These are phyloP conservation scores for Fraxinus dipetala DNA, from an alignment of 305 asterid species.

Conservation along the genomic window DNA sequence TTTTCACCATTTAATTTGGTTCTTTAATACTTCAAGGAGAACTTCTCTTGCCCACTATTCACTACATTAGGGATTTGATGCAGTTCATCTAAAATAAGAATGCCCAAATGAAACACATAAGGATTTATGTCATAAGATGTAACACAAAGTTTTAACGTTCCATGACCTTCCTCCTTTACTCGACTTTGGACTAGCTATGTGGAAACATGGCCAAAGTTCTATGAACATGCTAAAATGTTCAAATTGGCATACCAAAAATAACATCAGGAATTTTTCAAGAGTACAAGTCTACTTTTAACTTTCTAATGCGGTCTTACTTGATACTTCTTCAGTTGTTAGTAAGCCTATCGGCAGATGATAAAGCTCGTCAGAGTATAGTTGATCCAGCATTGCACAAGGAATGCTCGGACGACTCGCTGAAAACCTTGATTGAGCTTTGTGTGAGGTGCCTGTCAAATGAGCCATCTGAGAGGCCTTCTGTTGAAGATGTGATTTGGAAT, in stretches of 20 bases:
- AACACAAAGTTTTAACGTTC: background rate
- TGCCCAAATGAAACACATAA: background rate
- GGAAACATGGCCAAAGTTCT: background rate
- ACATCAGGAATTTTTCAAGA: background rate
- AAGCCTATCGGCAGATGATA: constrained; percentile 53
- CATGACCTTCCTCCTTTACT: background rate
- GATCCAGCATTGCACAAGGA: constrained; percentile 68
- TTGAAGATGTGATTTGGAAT: constrained; percentile 84
- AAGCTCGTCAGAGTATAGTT: constrained; percentile 53
- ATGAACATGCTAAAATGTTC: background rate
- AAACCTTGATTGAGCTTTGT: constrained; percentile 66
- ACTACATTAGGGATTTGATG: background rate
- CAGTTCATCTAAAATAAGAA: background rate
- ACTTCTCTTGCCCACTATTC: background rate
- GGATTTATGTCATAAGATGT: background rate
- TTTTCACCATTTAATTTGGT: background rate
- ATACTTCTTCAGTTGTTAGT: constrained; percentile 42
- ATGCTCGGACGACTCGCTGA: constrained; percentile 66
- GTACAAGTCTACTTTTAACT: background rate
- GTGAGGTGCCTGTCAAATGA: constrained; percentile 55
- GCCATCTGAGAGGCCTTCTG: constrained; percentile 58
- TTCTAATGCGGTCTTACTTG: background rate
- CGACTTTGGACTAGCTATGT: background rate
- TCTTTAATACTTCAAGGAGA: background rate
- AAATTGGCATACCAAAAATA: background rate